Conservation (phyloP, 768 basidiomycete species). For the Pleurotus giganteus region DNA sequence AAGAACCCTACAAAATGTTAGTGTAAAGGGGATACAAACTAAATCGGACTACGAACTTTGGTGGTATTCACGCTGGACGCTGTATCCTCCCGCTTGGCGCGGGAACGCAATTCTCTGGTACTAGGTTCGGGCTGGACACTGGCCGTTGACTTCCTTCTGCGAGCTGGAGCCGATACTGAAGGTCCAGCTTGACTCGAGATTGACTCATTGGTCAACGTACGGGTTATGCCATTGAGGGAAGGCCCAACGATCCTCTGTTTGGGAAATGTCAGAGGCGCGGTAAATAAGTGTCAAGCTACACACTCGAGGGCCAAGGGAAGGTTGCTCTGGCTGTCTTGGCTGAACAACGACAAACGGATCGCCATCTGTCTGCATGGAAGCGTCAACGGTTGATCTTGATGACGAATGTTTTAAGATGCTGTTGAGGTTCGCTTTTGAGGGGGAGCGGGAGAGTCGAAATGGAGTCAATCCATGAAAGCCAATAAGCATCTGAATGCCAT, state of each 20-base stretch:
- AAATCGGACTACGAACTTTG: conserved; percentile 25
- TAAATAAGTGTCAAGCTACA: neutral
- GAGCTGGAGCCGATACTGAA: conserved; percentile 35
- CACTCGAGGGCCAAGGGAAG: neutral
- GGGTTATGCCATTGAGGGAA: conserved; percentile 12
- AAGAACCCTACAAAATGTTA: conserved; percentile 1
- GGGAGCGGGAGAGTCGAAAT: neutral
- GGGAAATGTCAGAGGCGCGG: neutral
- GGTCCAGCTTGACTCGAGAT: conserved; percentile 26
- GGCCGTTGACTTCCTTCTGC: conserved; percentile 32
- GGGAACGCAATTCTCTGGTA: conserved; percentile 44
- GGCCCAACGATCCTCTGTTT: conserved; percentile 14
- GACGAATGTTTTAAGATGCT: neutral
- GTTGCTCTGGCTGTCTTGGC: neutral
- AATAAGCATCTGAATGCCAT: conserved; percentile 23
- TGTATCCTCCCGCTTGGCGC: conserved; percentile 39
- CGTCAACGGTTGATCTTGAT: conserved; percentile 5
- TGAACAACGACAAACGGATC: conserved; percentile 13
- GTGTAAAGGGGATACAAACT: neutral
- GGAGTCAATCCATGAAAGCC: conserved; percentile 14
- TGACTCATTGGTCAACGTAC: conserved; percentile 19
- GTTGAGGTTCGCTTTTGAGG: neutral
- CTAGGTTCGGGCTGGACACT: conserved; percentile 30
- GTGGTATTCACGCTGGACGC: conserved; percentile 38
- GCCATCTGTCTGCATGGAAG: conserved; percentile 28